Conservation (phyloP, 1,284 basidiomycete species). For the Ceratobasidium sp. region DNA sequence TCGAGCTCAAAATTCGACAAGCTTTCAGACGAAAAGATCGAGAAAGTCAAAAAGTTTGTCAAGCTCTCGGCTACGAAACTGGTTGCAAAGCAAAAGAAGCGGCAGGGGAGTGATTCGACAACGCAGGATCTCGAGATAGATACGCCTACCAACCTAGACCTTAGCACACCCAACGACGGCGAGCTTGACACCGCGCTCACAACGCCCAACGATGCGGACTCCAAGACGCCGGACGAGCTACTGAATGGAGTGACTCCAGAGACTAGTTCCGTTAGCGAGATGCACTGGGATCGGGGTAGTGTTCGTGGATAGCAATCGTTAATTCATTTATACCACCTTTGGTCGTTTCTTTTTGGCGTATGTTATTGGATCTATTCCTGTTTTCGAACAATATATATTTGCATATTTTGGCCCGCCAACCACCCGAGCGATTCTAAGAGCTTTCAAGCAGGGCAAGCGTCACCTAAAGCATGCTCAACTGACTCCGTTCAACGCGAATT, state of each 20-base stretch:
- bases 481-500: no score
- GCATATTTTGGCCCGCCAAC: slow-evolving; percentile 10
- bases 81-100: slow-evolving; percentile 39
- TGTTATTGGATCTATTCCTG: slow-evolving; percentile 43
- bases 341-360: slow-evolving; percentile 14
- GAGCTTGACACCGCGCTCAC: slow-evolving; percentile 35
- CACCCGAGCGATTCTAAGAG: no score
- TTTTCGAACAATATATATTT: slow-evolving; percentile 20
- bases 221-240: not conserved
- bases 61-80: slow-evolving; percentile 61
- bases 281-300: slow-evolving; percentile 31
- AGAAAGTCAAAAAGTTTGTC: slow-evolving; percentile 94
- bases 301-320: slow-evolving; percentile 10
- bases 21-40: slow-evolving; percentile 87
- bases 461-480: no score
- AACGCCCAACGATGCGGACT: slow-evolving; percentile 35
- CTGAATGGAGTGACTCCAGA: slow-evolving; percentile 14
- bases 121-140: slow-evolving; percentile 14
- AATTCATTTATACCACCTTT: not conserved
- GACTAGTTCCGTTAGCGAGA: slow-evolving; percentile 35
- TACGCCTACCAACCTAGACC: slow-evolving; percentile 28
- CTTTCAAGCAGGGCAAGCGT: no score
- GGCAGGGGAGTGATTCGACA: slow-evolving; percentile 20
- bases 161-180: slow-evolving; percentile 22
- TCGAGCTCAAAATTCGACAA: slow-evolving; percentile 77